phyloP scores from a whole-genome alignment of 768 basidiomycete genomes.

The Lentinula boryana region DNA sequence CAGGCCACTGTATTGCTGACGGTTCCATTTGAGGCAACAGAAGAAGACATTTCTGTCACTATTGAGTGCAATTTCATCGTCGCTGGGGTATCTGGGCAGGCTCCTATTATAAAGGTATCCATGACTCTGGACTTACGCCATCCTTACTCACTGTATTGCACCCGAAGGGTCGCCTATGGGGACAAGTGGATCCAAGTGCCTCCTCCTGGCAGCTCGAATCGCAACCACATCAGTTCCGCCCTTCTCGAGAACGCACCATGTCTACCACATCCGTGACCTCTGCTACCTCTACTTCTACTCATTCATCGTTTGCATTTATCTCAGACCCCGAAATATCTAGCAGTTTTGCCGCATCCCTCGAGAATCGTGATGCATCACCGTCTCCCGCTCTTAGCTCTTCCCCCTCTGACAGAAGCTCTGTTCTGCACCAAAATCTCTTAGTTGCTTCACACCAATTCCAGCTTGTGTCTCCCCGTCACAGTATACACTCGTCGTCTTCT shows the following conservation, averaged over 20 bases:
- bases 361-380: conserved; percentile 56
- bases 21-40: conserved; percentile 64
- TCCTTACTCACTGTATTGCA: neutral
- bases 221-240: conserved; percentile 42
- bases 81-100: conserved; percentile 65
- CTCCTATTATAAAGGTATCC: conserved; percentile 66
- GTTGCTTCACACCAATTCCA: conserved; percentile 38
- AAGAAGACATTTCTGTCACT: conserved; percentile 65
- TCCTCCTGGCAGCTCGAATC: conserved; percentile 78
- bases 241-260: conserved; percentile 66
- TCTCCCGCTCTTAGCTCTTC: conserved; percentile 56
- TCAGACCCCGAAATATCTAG: conserved; percentile 85
- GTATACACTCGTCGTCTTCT: conserved; percentile 35
- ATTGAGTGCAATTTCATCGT: conserved; percentile 69
- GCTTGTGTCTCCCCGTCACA: conserved; percentile 49
- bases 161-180: conserved; percentile 66
- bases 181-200: conserved; percentile 54
- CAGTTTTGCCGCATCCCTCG: conserved; percentile 78
- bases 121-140: neutral
- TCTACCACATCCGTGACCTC: conserved; percentile 75
- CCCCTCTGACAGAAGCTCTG: conserved; percentile 42
- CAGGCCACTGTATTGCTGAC: conserved; percentile 75
- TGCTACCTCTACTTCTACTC: conserved; percentile 54
- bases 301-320: conserved; percentile 75
- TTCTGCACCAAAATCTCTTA: conserved; percentile 21